Evolutionary conservation across 345 rosid species (phyloP), one percentile per base, ranked within the genome.

Genomic region (Eutrema heterophyllum): DNA sequence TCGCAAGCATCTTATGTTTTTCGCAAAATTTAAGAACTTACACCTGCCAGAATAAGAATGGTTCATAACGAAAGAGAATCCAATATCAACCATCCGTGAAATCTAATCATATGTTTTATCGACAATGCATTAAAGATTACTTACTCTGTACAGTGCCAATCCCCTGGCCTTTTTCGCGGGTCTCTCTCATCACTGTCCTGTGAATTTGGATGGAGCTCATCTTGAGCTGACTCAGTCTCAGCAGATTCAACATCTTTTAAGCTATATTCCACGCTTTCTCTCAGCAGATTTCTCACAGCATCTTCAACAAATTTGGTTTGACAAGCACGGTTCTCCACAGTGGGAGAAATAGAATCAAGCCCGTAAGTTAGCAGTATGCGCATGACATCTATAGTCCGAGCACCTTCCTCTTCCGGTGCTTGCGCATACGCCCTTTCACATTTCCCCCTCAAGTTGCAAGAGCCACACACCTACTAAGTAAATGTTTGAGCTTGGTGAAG

Each of bases 61-160:
- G 2, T 45, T 13, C 21, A 40, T 18, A 35, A 26, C 30, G 54
- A 32, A 72, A 35, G 3, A 49, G 33, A 48, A 21, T 8, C 6
- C 8, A 69, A 30, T 41, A 27, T 55, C 6, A 45, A 33, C 39
- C 4, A 3, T 8, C 9, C n/a, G 0, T 24, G 7, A 33, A 45
- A 9, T 6, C 9, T 48, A 33, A 15, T 38, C 4, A 41, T 62
- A 16, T 13, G 0, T 0, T 24, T 33, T 10, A 56, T 15, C 12
- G 3, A 49, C 0, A 4, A 63, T 9, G 15, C 29, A 45, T 30
- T 2, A 43, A 43, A 44, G 15, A 60, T 21, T 76, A 48, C 64
- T 80, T 85, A 94, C 97, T 86, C 85, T 45, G 88, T 86, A 81
- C 96, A 94, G 32, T 63, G 67, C 98, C 97, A 93, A 79, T 89